Base-by-base conservation (phyloP, 441 rosid genomes). In the Mallotus japonicus region DNA sequence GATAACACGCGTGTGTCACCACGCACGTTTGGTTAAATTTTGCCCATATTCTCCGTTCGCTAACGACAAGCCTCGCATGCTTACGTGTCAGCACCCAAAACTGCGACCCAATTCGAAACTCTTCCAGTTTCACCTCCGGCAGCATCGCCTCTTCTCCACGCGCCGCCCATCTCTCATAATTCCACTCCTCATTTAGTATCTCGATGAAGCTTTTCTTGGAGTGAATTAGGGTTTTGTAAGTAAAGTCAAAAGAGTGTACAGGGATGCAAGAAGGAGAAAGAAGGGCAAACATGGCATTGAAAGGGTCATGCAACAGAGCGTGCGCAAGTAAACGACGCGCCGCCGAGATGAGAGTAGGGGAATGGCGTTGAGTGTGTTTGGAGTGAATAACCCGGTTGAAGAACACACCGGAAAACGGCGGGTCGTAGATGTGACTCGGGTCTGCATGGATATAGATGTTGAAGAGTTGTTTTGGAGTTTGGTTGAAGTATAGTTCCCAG, bases 41-140 rank as follows among this genome's bases (percentile, higher is more conserved):
- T 11, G 68, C 73, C 97, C 96, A 92, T 0, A 90, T 79, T 60
- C 46, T 28, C 16, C 67, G 34, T 75, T 92, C 96, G 19, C 79
- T 65, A 34, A 85, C 94, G 61, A 88, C 89, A 13, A 81, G 20
- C 79, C 83, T 81, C 60, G 96, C 94, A 62, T 92, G 96, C 73
- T 73, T 76, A 70, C 97, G 88, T 68, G 88, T 82, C 84, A 89
- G 14, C 0, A 73, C 86, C 97, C 97, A 89, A 51, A 90, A 92
- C 88, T 92, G 96, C 46, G 97, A 92, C 79, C 96, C 96, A n/a
- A 88, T 88, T 59, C 94, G 76, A 37, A 90, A 90, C 40, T 90
- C 91, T 63, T 85, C 89, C 0, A 90, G 69, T 74, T 28, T 78
- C 80, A 92, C 91, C 51, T 84, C 96, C 71, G 96, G 93, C 0